A percentile compares a stretch with the other conserved stretches of the same genome.
phyloP scores from a whole-genome alignment of 176 grass and related monocot genomes.

The Bonia amplexicaulis region DNA sequence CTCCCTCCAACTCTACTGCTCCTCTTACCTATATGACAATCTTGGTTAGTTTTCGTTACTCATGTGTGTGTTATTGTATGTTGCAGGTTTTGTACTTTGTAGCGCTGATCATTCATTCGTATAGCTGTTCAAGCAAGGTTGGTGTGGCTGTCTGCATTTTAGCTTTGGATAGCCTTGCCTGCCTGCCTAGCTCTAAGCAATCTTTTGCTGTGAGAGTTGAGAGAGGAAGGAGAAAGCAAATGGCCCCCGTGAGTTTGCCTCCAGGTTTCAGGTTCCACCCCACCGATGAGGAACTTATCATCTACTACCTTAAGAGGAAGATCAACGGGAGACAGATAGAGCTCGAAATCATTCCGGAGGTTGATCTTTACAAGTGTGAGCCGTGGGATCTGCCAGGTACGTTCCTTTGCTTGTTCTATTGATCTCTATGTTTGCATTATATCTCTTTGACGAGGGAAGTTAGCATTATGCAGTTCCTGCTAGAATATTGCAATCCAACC shows the following conservation, averaged over 20 bases:
- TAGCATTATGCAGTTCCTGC: background rate
- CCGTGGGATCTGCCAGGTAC: constrained; percentile 91
- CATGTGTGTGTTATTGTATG: constrained; percentile 13
- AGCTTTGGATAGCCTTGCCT: constrained; percentile 40
- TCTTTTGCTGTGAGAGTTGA: constrained; percentile 20
- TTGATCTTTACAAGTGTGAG: constrained; percentile 98
- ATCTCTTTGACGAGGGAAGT: background rate
- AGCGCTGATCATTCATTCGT: constrained; percentile 41
- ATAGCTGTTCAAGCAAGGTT: constrained; percentile 32
- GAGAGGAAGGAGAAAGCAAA: constrained; percentile 37
- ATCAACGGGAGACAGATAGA: constrained; percentile 87
- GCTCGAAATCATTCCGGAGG: constrained; percentile 87
- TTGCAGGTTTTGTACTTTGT: constrained; percentile 60
- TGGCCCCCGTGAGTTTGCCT: constrained; percentile 84
- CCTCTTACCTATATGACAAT: constrained; percentile 14
- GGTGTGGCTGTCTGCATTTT: constrained; percentile 49
- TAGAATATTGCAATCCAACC: constrained; percentile 18
- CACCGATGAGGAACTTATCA: constrained; percentile 88
- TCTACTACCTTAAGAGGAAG: constrained; percentile 91
- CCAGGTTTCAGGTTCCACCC: constrained; percentile 95
- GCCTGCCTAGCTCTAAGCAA: constrained; percentile 20
- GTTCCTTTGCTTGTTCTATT: background rate
- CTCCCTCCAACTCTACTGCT: background rate
- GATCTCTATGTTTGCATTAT: constrained; percentile 1
- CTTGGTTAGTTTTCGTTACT: constrained; percentile 15